A percentile compares a stretch with the other conserved stretches of the same genome.
Conservation (phyloP, 75 land plant species). For the Picea glauca region DNA sequence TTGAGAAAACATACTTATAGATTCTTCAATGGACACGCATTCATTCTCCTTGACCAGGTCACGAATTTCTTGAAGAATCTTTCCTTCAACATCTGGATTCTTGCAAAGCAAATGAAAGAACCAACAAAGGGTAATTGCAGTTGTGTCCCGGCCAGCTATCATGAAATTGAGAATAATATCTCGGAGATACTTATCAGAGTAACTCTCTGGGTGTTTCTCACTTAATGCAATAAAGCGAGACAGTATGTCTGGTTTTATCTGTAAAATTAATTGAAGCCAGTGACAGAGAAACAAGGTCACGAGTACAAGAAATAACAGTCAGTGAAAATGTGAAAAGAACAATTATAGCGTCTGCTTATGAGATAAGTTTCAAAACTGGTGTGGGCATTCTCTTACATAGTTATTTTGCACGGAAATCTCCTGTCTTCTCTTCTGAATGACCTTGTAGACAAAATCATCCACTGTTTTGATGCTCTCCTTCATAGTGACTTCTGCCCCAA, state of each 20-base stretch:
- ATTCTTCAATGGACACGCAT: not conserved
- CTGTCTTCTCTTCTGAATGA: constrained; percentile 31
- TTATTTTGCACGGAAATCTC: constrained; percentile 11
- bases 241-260: constrained; percentile 53
- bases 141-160: constrained; percentile 83
- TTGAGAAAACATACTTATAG: not conserved
- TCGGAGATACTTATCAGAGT: constrained; percentile 37
- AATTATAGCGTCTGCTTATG: not conserved
- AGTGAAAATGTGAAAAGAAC: not conserved
- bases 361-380: not conserved
- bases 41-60: constrained; percentile 5
- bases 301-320: not conserved
- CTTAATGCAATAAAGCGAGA: constrained; percentile 54
- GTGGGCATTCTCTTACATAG: constrained; percentile 9
- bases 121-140: constrained; percentile 77
- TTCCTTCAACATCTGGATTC: constrained; percentile 59
- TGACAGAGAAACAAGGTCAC: not conserved
- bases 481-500: constrained; percentile 52
- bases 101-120: constrained; percentile 68
- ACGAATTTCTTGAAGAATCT: constrained; percentile 20
- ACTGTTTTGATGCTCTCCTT: constrained; percentile 31
- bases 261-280: not conserved
- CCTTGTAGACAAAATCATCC: constrained; percentile 43
- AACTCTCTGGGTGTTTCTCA: constrained; percentile 31
- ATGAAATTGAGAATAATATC: constrained; percentile 69